Evolutionary conservation across 148 eudicot genomes (phyloP), one percentile per base, ranked within the genome.

Genomic region (Amaranthus palmeri): DNA sequence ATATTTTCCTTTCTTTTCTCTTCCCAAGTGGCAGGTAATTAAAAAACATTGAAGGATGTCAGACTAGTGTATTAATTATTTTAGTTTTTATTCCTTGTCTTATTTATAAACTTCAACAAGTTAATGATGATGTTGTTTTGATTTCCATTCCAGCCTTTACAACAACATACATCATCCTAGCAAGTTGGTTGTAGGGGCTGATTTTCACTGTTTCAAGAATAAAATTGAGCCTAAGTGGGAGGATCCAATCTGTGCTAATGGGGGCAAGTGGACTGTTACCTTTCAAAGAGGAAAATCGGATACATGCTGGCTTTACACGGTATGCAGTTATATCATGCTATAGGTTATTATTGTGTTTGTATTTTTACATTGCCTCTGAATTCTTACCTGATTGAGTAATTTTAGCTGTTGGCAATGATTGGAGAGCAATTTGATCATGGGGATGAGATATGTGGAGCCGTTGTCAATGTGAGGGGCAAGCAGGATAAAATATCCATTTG

Each of bases 171-270:
- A 78, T 74, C 84, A 70, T 72, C 98, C 98, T 51, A 91, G 97
- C 86, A 93, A 87, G 84, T 72, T 93, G 81, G 80, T 72, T 51
- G 62, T n/a, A 1, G 86, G 90, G 69, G 92, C 90, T 51, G 98
- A 93, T 72, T 81, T 89, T 47, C 72, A 91, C 56, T 93, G 97
- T 77, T 93, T 93, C 75, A 91, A 93, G 83, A 4, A 88, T 46
- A 85, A 89, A 72, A 91, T 93, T 78, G 96, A 89, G 86, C 98
- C 97, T 41, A 93, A 93, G 76, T 91, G 98, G 98, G 98, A 93
- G 86, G 97, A 93, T 74, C 98, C 98, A 65, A 78, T 91, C 44
- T 93, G 98, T 85, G 90, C 93, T 81, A 89, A 91, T 80, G 98
- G 98, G 61, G 97, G 98, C 64, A 91, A 89, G 81, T 93, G 97